Evolutionary conservation across 345 rosid species (phyloP), one percentile per base, ranked within the genome.

Genomic region (Anastatica hierochuntica): DNA sequence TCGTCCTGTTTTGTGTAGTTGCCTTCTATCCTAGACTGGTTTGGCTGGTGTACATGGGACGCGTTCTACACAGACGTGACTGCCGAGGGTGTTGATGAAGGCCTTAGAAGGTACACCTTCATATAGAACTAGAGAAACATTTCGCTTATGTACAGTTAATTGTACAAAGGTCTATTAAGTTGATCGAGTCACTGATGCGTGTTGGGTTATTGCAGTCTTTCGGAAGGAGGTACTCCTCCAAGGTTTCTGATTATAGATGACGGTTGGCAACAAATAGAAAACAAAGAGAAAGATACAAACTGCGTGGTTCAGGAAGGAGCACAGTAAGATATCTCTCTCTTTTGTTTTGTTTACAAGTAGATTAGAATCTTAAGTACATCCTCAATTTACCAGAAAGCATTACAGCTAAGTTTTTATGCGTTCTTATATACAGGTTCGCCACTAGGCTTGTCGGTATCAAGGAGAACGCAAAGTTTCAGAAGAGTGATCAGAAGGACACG

Each of bases 41-140:
- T 92, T 66, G 97, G 98, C 55, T 92, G 98, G 98, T 92, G 98
- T 79, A 92, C 98, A n/a, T 92, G 98, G 98, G 97, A 92, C 63
- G 98, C 98, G 10, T 92, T 85, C 69, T 92, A 92, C 72, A 85
- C 95, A 15, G 94, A 92, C 31, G 97, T 88, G 66, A 92, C 97
- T 12, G 95, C 98, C 0, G 94, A 88, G 67, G 98, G 95, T 26
- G 97, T 88, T 33, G 77, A 83, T 53, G 83, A 88, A 58, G 98
- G 98, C 50, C 97, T 92, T 49, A 78, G 49, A 67, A 88, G 98
- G 98, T 88, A 72, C 1, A 53, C 39, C 43, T 10, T 17, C 17
- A 39, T 59, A 43, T 56, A 30, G 49, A 40, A 42, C 6, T 14
- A 45, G 21, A 54, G 43, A 1, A 0, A 6, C 48, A 9, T 30